phyloP scores from a whole-genome alignment of 495 filamentous ascomycete species.

The Xeromyces bisporus region DNA sequence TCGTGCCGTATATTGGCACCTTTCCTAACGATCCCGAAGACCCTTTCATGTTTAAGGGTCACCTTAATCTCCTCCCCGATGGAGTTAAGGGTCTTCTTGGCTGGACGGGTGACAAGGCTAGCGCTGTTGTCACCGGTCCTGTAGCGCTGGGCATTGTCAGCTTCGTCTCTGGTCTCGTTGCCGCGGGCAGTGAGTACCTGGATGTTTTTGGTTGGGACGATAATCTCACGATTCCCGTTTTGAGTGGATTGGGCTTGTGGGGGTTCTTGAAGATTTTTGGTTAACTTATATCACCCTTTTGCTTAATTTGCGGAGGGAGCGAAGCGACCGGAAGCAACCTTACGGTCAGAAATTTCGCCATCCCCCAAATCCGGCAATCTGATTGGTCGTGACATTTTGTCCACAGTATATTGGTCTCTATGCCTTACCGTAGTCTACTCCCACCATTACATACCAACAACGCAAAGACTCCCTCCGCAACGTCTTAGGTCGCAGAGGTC shows the following conservation, averaged over 20 bases:
- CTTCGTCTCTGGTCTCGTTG: constrained; percentile 71
- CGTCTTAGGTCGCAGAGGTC: too few relatives aligned
- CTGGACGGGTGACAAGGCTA: constrained; percentile 25
- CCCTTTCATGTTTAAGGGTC: constrained; percentile 69
- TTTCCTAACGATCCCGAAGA: constrained; percentile 48
- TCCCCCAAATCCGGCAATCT: too few relatives aligned
- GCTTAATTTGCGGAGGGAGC: too few relatives aligned
- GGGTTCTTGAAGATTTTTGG: constrained; percentile 88
- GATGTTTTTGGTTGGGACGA: constrained; percentile 90
- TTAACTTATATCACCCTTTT: too few relatives aligned
- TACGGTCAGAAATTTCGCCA: too few relatives aligned
- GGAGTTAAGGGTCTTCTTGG: constrained; percentile 31
- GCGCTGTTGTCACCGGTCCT: constrained; percentile 39
- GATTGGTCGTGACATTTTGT: too few relatives aligned
- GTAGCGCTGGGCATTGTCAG: constrained; percentile 73
- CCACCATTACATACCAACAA: too few relatives aligned
- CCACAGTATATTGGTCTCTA: too few relatives aligned
- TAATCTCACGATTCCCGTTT: constrained; percentile 86
- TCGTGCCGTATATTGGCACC: constrained; percentile 51
- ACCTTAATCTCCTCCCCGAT: constrained; percentile 42
- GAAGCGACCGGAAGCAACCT: too few relatives aligned
- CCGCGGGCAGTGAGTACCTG: constrained; percentile 73
- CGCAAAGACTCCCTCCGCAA: too few relatives aligned
- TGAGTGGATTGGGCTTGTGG: constrained; percentile 83
- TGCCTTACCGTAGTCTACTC: too few relatives aligned